Evolutionary conservation across 305 asterid genomes (phyloP).

Genomic region (Withania somnifera): DNA sequence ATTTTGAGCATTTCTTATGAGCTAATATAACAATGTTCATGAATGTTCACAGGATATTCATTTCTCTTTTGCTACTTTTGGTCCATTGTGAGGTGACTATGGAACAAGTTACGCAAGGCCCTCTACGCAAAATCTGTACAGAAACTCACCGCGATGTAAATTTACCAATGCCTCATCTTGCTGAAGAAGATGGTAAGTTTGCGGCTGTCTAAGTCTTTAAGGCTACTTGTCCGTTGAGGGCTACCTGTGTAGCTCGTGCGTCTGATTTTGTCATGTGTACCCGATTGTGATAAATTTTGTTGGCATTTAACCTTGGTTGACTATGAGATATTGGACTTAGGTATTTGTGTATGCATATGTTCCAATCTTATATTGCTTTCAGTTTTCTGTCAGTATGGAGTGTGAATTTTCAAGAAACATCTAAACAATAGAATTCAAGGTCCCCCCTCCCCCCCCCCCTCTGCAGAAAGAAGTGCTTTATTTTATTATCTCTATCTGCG

Average conservation of each 20-base stretch:
- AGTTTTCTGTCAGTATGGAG: too few relatives aligned
- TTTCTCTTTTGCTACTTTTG: neutral
- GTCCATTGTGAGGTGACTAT: neutral
- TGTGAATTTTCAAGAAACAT: too few relatives aligned
- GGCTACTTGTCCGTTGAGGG: neutral
- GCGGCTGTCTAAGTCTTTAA: neutral
- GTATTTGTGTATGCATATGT: too few relatives aligned
- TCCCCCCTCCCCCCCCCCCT: too few relatives aligned
- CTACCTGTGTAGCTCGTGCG: too few relatives aligned
- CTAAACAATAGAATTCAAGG: too few relatives aligned
- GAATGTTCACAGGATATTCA: neutral
- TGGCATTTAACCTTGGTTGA: too few relatives aligned
- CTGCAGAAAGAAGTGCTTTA: too few relatives aligned
- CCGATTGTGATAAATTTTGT: too few relatives aligned
- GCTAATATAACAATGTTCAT: neutral
- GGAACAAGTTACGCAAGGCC: neutral
- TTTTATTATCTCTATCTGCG: too few relatives aligned
- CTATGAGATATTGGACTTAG: neutral
- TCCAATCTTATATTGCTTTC: too few relatives aligned
- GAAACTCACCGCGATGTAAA: accelerated
- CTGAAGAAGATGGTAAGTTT: neutral
- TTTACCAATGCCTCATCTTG: neutral
- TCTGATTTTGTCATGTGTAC: too few relatives aligned
- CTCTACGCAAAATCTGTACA: neutral
- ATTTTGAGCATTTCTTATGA: neutral